Percentiles rank a stretch among this genome's conserved stretches.
These are phyloP conservation scores for Paramecium caudatum DNA, from an alignment of 73 alveolate genomes.

Conservation along the genomic window DNA sequence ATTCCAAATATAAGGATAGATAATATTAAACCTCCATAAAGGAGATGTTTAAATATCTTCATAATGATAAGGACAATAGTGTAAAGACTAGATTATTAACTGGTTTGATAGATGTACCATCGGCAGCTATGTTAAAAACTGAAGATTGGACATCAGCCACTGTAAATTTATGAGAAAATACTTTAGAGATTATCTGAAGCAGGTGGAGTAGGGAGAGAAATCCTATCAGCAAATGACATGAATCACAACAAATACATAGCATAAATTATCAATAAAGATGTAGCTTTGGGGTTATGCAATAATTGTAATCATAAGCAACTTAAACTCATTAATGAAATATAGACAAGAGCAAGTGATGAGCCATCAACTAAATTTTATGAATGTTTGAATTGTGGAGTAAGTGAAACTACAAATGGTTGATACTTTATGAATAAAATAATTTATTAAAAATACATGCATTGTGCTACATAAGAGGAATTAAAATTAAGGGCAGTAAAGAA, in stretches of 20 bases:
- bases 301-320: neutral
- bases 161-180: neutral
- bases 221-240: slow-evolving; percentile 20
- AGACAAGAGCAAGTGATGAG: slow-evolving; percentile 54
- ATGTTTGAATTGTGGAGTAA: slow-evolving; percentile 1
- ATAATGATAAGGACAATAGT: slow-evolving; percentile 46
- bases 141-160: slow-evolving; percentile 40
- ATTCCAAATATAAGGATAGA: neutral
- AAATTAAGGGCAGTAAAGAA: slow-evolving; percentile 18
- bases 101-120: slow-evolving; percentile 14
- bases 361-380: slow-evolving; percentile 62
- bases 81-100: slow-evolving; percentile 50
- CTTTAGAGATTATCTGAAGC: neutral
- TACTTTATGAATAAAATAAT: too few species aligned
- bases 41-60: slow-evolving; percentile 12
- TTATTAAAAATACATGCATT: neutral
- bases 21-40: slow-evolving; percentile 24
- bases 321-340: slow-evolving; percentile 26
- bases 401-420: slow-evolving; percentile 51
- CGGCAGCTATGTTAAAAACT: slow-evolving; percentile 47
- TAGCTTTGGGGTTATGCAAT: neutral
- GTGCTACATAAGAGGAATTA: slow-evolving; percentile 47
- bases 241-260: slow-evolving; percentile 8
- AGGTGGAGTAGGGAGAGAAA: slow-evolving; percentile 17
- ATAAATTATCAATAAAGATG: slow-evolving; percentile 13